Evolutionary conservation across 805 yeast genomes (phyloP).

Genomic region (Nakazawaea anatomiae): DNA sequence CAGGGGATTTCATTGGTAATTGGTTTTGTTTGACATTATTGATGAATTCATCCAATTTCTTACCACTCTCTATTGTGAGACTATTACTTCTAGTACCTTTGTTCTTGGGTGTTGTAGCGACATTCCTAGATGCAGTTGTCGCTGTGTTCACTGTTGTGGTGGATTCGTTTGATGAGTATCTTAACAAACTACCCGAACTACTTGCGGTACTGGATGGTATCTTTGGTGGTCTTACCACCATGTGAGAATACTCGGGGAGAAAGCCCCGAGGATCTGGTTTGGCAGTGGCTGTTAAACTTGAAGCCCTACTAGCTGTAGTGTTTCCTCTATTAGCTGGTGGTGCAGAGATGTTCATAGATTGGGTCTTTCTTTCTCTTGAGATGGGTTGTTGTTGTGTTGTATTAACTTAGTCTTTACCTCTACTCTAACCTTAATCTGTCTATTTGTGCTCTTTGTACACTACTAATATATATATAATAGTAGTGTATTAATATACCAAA

Average conservation of each 20-base stretch:
- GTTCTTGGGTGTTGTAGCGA: neutral
- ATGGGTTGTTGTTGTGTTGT: too few relatives aligned
- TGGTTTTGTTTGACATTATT: neutral
- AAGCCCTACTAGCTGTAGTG: neutral
- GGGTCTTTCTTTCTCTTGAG: neutral
- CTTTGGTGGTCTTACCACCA: neutral
- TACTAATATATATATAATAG: neutral
- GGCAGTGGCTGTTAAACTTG: slow-evolving; percentile 1
- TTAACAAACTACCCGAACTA: neutral
- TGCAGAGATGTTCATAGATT: slow-evolving; percentile 10
- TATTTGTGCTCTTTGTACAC: neutral
- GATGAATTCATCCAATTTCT: slow-evolving; percentile 8
- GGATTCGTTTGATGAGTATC: slow-evolving; percentile 1
- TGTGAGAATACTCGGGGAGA: neutral
- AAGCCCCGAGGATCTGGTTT: neutral
- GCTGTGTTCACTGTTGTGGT: neutral
- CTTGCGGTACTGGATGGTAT: neutral
- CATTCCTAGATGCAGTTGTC: neutral
- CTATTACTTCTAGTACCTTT: neutral
- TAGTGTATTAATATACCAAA: too few relatives aligned
- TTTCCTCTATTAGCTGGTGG: slow-evolving; percentile 6
- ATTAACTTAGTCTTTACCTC: too few relatives aligned
- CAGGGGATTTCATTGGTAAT: neutral
- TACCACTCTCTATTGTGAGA: slow-evolving; percentile 1
- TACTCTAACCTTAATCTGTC: too few relatives aligned